Evolutionary conservation across 768 basidiomycete species (phyloP).

Genomic region (Suillus ampliporus): DNA sequence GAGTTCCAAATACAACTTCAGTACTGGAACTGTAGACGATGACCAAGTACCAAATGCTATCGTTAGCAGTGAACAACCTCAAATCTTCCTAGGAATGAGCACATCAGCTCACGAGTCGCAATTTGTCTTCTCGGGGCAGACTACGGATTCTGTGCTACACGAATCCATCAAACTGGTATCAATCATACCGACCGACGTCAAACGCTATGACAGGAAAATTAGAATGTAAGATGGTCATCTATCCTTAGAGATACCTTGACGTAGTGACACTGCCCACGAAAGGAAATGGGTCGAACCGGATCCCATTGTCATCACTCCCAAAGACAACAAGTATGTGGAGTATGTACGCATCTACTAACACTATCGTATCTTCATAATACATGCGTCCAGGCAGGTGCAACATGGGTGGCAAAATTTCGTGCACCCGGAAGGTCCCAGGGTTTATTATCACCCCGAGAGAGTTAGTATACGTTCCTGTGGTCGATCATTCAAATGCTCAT

Average conservation of each 20-base stretch:
- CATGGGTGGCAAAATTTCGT: conserved; percentile 45
- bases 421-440: conserved; percentile 32
- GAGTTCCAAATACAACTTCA: too few species aligned
- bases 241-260: background rate
- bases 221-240: background rate
- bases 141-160: background rate
- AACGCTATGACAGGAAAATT: background rate
- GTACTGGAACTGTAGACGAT: background rate
- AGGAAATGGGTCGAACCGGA: conserved; percentile 1
- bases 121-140: background rate
- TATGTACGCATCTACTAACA: background rate
- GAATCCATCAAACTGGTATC: background rate
- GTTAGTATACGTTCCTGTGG: conserved; percentile 14
- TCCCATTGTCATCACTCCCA: background rate
- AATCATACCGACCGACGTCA: conserved; percentile 4
- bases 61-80: background rate
- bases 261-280: background rate
- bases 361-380: background rate
- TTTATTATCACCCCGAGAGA: conserved; percentile 28
- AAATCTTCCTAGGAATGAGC: too few species aligned
- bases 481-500: background rate
- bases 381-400: background rate
- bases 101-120: too few species aligned
- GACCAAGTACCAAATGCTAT: background rate
- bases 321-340: background rate